Conservation (phyloP, 2,329 filamentous ascomycete genomes). For the Pseudogymnoascus verrucosus region DNA sequence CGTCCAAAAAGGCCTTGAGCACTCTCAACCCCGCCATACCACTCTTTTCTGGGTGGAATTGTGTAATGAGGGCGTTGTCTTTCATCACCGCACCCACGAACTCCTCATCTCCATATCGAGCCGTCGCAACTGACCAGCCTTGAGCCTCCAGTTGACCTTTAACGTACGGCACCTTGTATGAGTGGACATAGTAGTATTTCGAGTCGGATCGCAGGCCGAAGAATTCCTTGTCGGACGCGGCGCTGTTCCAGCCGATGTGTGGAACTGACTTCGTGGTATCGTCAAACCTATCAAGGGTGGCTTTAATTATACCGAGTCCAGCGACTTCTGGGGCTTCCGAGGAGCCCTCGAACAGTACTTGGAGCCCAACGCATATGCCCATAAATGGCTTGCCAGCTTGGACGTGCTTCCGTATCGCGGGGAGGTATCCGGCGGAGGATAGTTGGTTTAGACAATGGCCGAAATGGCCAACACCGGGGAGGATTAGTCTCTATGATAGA, state of each 20-base stretch:
- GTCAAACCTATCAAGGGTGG: constrained; percentile 66
- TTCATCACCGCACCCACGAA: constrained; percentile 87
- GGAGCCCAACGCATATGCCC: constrained; percentile 91
- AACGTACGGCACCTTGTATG: constrained; percentile 74
- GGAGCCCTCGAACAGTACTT: constrained; percentile 82
- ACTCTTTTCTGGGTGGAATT: constrained; percentile 98
- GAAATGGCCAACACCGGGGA: constrained; percentile 95
- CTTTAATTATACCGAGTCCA: constrained; percentile 69
- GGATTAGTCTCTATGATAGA: constrained; percentile 67
- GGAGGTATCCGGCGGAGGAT: constrained; percentile 70
- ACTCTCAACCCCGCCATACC: constrained; percentile 81
- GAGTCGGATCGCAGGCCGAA: constrained; percentile 73
- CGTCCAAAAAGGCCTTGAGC: constrained; percentile 78
- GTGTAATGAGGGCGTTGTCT: constrained; percentile 80
- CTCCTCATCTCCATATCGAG: constrained; percentile 75
- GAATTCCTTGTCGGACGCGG: constrained; percentile 54
- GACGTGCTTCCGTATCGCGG: constrained; percentile 76
- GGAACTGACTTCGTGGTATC: constrained; percentile 80
- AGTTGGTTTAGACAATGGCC: constrained; percentile 90
- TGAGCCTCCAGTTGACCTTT: constrained; percentile 65
- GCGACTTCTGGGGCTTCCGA: constrained; percentile 64
- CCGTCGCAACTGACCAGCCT: constrained; percentile 90
- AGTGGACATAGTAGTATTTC: constrained; percentile 99
- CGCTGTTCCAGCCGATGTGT: constrained; percentile 98
- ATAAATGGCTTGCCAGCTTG: constrained; percentile 92